Evolutionary conservation across 805 yeast species (phyloP).

Genomic region (Candida anglica): DNA sequence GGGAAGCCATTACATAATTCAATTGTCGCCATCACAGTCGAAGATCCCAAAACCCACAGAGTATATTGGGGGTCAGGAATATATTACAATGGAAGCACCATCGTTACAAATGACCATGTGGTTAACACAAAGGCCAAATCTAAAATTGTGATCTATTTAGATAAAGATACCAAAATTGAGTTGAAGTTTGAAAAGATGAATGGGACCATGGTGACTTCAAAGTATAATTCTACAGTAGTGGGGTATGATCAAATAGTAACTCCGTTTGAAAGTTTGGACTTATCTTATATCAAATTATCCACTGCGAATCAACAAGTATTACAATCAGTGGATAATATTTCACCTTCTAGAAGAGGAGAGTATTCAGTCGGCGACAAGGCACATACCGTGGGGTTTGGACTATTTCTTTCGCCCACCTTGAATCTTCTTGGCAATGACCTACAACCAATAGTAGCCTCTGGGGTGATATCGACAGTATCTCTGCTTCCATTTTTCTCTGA

Average conservation of each 20-base stretch:
- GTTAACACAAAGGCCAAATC: constrained; percentile 8
- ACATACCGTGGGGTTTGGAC: constrained; percentile 36
- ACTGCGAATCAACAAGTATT: constrained; percentile 2
- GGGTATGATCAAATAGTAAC: constrained; percentile 17
- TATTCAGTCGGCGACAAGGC: constrained; percentile 19
- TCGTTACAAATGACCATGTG: constrained; percentile 44
- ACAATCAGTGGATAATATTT: neutral
- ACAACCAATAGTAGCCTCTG: constrained; percentile 1
- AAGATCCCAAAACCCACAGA: constrained; percentile 1
- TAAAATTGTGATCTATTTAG: constrained; percentile 6
- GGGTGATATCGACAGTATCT: neutral
- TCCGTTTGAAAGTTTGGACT: constrained; percentile 32
- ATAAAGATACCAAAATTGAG: neutral
- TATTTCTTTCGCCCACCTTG: constrained; percentile 20
- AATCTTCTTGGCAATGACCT: neutral
- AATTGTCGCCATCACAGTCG: constrained; percentile 2
- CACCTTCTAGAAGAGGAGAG: constrained; percentile 6
- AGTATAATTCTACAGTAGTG: neutral
- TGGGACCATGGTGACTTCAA: neutral
- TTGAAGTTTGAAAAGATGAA: neutral
- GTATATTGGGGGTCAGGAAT: constrained; percentile 45
- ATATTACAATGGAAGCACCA: constrained; percentile 20
- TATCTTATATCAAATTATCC: constrained; percentile 31
- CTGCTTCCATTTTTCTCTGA: constrained; percentile 1
- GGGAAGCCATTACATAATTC: neutral